phyloP scores from a whole-genome alignment of 78 protist genomes.

The Dictyostelium brefeldianum region DNA sequence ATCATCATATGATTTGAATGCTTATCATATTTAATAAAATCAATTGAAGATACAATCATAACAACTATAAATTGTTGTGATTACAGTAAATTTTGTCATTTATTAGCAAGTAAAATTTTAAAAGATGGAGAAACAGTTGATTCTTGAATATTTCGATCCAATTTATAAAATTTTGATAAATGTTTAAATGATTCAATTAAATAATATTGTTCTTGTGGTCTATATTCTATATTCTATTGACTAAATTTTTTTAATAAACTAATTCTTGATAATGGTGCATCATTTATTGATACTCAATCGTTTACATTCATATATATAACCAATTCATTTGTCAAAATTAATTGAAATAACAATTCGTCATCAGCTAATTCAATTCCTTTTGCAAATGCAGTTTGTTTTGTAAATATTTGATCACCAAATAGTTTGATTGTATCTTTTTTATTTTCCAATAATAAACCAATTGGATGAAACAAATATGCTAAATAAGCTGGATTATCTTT shows the following conservation, averaged over 20 bases:
- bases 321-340: no score
- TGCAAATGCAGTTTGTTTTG: not conserved
- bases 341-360: not conserved
- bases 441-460: not conserved
- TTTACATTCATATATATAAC: not conserved
- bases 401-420: not conserved
- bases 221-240: not conserved
- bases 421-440: not conserved
- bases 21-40: not conserved
- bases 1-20: not conserved
- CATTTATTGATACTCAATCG: not conserved
- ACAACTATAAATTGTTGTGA: not conserved
- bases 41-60: no score
- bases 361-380: not conserved
- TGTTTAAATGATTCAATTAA: no score
- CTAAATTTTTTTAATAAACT: no score
- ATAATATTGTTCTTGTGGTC: not conserved
- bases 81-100: not conserved
- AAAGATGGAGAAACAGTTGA: not conserved
- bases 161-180: no score
- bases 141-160: not conserved
- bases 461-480: no score
- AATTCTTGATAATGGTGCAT: not conserved
- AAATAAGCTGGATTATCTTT: no score
- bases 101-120: not conserved